These are phyloP conservation scores for Saccharum spontaneum DNA, from an alignment of 176 grass and related monocot genomes.

Conservation along the genomic window DNA sequence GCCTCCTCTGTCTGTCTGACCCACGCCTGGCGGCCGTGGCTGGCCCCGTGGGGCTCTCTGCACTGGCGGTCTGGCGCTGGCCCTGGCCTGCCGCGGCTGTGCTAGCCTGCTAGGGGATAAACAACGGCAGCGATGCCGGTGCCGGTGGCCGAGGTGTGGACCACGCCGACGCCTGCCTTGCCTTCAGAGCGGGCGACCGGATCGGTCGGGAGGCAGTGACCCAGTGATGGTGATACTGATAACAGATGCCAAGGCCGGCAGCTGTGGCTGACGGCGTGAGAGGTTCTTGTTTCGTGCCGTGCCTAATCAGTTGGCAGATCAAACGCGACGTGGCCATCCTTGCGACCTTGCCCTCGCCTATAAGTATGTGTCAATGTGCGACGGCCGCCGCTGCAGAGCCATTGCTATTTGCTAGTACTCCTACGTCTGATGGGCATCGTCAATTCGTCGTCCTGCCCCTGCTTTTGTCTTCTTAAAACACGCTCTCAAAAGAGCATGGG, in stretches of 20 bases:
- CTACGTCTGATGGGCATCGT: too few species aligned
- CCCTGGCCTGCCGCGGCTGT: background rate
- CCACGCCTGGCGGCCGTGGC: background rate
- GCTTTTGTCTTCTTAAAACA: too few species aligned
- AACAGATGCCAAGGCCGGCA: too few species aligned
- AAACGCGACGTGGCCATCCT: too few species aligned
- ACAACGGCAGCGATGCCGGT: background rate
- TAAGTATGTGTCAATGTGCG: too few species aligned
- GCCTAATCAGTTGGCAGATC: too few species aligned
- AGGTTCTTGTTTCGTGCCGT: background rate
- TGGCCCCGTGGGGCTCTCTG: background rate
- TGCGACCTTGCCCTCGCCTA: too few species aligned
- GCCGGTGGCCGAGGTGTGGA: background rate
- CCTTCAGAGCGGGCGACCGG: background rate
- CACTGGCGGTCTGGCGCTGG: background rate
- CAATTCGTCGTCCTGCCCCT: too few species aligned
- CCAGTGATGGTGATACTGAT: too few species aligned
- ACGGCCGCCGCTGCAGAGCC: too few species aligned
- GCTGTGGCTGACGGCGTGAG: too few species aligned
- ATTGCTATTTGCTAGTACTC: too few species aligned
- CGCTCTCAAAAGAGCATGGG: background rate
- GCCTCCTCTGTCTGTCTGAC: background rate
- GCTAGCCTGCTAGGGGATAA: background rate
- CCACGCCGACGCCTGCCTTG: background rate
- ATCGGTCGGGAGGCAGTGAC: background rate